Percentiles rank a stretch among this genome's conserved stretches.
Conservation (phyloP, 805 yeast species). For the Teunomyces atbi region DNA sequence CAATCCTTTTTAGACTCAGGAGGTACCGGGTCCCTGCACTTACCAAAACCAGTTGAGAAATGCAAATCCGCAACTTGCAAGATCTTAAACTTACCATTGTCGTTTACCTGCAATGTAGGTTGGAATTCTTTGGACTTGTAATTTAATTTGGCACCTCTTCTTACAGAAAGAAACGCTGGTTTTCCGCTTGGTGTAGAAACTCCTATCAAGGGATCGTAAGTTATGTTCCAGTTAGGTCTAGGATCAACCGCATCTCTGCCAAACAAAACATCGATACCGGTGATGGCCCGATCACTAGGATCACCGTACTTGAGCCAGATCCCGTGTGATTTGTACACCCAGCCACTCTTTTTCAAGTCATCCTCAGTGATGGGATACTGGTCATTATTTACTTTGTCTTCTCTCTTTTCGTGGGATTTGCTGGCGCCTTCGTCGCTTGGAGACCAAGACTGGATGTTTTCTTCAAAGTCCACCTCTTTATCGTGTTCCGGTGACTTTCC, state of each 20-base stretch:
- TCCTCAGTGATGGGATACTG: conserved; percentile 30
- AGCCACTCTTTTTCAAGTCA: conserved; percentile 40
- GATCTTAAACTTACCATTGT: conserved; percentile 63
- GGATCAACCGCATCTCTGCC: conserved; percentile 78
- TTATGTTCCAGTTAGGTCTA: conserved; percentile 62
- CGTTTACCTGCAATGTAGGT: conserved; percentile 34
- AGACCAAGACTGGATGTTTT: conserved; percentile 1
- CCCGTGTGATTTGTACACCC: conserved; percentile 49
- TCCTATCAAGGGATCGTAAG: conserved; percentile 22
- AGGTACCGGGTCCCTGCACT: conserved; percentile 74
- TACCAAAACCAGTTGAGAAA: conserved; percentile 79
- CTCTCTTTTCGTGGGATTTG: background rate
- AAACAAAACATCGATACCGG: conserved; percentile 67
- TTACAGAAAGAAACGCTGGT: conserved; percentile 31
- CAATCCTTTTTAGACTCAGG: conserved; percentile 49
- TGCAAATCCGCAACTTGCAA: conserved; percentile 91
- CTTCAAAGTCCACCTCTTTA: conserved; percentile 1
- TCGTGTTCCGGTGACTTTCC: conserved; percentile 1
- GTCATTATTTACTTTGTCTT: conserved; percentile 13
- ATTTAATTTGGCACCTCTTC: conserved; percentile 34
- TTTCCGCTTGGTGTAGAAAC: conserved; percentile 18
- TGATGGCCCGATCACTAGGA: conserved; percentile 37
- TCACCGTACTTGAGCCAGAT: conserved; percentile 62
- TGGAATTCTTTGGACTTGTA: conserved; percentile 23
- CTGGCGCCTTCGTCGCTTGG: conserved; percentile 1